Evolutionary conservation across 371 early-diverging fungal species (phyloP).

Genomic region (Apophysomyces ossiformis): DNA sequence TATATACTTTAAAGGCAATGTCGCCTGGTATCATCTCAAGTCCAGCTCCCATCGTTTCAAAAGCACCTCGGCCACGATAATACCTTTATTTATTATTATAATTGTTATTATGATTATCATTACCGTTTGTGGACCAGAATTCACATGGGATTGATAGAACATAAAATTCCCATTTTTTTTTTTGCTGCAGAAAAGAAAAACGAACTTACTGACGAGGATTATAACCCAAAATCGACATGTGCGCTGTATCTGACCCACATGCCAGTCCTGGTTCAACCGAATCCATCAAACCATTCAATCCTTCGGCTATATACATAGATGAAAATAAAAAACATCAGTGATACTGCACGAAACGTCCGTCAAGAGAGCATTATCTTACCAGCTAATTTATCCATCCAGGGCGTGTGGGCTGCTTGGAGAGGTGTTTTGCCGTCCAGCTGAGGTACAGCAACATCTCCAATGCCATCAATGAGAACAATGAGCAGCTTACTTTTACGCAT

Average conservation of each 20-base stretch:
- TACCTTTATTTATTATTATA: slow-evolving; percentile 25
- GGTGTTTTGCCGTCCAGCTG: slow-evolving; percentile 40
- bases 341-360: not conserved
- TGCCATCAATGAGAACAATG: slow-evolving; percentile 54
- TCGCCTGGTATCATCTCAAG: slow-evolving; percentile 58
- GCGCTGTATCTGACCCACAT: slow-evolving; percentile 63
- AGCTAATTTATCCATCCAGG: slow-evolving; percentile 49
- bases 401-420: slow-evolving; percentile 44
- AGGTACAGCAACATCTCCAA: slow-evolving; percentile 51
- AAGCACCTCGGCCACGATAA: slow-evolving; percentile 60
- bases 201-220: slow-evolving; percentile 29
- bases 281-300: slow-evolving; percentile 53
- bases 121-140: too few relatives aligned
- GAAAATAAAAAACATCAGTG: slow-evolving; percentile 9
- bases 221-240: slow-evolving; percentile 38
- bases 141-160: too few relatives aligned
- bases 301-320: slow-evolving; percentile 28
- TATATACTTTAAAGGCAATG: slow-evolving; percentile 58
- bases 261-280: slow-evolving; percentile 62
- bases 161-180: too few relatives aligned
- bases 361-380: slow-evolving; percentile 22
- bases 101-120: too few relatives aligned
- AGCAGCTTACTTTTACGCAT: slow-evolving; percentile 35
- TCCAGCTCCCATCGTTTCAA: slow-evolving; percentile 64
- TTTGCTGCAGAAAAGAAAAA: too few relatives aligned